Base-by-base conservation (phyloP, 169 alveolate species). In the Plasmodium falciparum region DNA sequence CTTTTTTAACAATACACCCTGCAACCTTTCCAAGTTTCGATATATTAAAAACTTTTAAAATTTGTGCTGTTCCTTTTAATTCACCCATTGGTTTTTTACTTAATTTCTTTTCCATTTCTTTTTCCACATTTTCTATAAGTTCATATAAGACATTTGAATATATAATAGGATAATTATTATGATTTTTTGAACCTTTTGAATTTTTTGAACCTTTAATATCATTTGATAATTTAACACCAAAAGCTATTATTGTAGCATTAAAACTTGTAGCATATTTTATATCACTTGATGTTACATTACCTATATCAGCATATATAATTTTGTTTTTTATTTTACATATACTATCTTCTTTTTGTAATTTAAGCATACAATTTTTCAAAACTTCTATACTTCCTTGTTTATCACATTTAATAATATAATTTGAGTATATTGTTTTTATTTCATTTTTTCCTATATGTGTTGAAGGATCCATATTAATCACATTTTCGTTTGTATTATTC, bases 361-460 rank as follows among this genome's bases (percentile, higher is more conserved):
- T 83, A 7, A 33, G 17, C 49, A 83, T 58, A 1, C 69, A 54
- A 69, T 50, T 67, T 50, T 69, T 83, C 26, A 83, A 83, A 56
- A 69, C 73, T 12, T 83, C 91, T 6, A 83, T 67, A 43, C 85
- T 83, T 2, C 91, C 91, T 43, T 83, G 91, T 33, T 83, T 83
- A 29, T 83, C 91, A 24, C 91, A 69, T 58, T 83, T 83, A 2
- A 83, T n/a, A 29, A 83, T 54, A 62, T 69, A 83, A 8, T 56
- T 83, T 17, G 59, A 71, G 65, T 83, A 83, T 12, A 83, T 63
- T 2, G 29, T 62, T 17, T 69, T 67, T 43, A 59, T 33, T 5
- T 39, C 49, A 0, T 66, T 66, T 33, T 56, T 45, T 26, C 12
- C 26, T 11, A 54, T 54, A 11, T 54, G 15, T 3, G 6, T 15